These are phyloP conservation scores for Colletotrichum tropicale DNA, from an alignment of 2,329 filamentous ascomycete genomes.

Conservation along the genomic window DNA sequence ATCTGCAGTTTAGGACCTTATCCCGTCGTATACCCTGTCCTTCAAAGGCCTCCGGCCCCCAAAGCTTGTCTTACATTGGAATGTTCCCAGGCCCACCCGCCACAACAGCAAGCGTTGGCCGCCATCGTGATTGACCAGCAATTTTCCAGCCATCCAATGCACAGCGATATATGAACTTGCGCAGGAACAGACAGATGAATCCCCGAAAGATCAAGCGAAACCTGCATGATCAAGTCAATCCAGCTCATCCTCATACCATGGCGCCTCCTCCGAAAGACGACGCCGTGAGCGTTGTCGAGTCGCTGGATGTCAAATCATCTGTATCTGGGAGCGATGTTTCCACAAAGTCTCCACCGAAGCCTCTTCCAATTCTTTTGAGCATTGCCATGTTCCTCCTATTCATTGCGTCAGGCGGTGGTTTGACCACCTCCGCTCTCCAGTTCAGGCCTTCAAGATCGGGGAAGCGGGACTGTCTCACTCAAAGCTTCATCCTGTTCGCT, in stretches of 20 bases:
- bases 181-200: not conserved
- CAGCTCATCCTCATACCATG: not conserved
- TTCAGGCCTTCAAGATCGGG: conserved; percentile 10
- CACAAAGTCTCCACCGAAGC: conserved; percentile 16
- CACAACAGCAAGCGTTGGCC: conserved; percentile 3
- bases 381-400: conserved; percentile 13
- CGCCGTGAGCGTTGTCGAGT: conserved; percentile 19
- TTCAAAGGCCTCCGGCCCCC: not conserved
- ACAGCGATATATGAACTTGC: conserved; percentile 2
- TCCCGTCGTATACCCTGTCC: not conserved
- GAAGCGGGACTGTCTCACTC: conserved; percentile 16
- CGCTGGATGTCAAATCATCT: conserved; percentile 20
- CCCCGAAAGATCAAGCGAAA: not conserved
- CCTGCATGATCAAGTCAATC: not conserved
- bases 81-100: conserved; percentile 5
- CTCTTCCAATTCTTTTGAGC: conserved; percentile 13
- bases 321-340: conserved; percentile 21
- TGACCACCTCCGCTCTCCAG: conserved; percentile 19
- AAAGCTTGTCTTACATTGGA: not conserved
- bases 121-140: not conserved
- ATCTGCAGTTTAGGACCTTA: not conserved
- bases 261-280: conserved; percentile 13
- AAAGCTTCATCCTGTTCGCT: conserved; percentile 22
- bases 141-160: not conserved
- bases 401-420: conserved; percentile 14